A percentile compares a stretch with the other conserved stretches of the same genome.
Conservation (phyloP, 106 monocot species). For the Allium cepa region DNA sequence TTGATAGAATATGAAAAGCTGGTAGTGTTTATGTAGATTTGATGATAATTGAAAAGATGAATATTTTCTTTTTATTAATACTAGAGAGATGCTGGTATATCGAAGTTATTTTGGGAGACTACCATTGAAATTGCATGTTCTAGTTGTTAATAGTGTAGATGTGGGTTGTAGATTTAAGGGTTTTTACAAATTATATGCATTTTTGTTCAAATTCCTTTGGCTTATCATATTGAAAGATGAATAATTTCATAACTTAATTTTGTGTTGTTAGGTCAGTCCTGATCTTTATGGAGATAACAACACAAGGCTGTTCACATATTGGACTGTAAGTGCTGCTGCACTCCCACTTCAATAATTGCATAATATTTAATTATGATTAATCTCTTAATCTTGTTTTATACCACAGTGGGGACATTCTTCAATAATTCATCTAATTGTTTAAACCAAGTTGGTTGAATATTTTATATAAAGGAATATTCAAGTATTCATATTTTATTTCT, state of each 20-base stretch:
- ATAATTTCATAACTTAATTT: not conserved
- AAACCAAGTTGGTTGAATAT: not conserved
- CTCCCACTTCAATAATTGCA: not conserved
- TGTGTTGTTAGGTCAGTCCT: constrained; percentile 64
- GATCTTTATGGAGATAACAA: constrained; percentile 91
- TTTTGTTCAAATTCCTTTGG: not conserved
- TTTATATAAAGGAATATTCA: not conserved
- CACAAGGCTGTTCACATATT: constrained; percentile 93
- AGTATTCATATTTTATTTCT: too few relatives aligned
- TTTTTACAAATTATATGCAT: constrained; percentile 1
- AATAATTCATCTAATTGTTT: not conserved
- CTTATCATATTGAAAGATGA: constrained; percentile 1
- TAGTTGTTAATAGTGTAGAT: too few relatives aligned
- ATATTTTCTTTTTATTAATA: too few relatives aligned
- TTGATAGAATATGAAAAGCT: too few relatives aligned
- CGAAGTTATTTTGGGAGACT: too few relatives aligned
- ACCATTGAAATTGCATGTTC: too few relatives aligned
- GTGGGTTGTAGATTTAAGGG: too few relatives aligned
- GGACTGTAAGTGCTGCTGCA: constrained; percentile 71
- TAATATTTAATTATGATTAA: not conserved
- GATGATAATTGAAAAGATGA: too few relatives aligned
- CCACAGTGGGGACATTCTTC: constrained; percentile 6
- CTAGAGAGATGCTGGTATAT: too few relatives aligned
- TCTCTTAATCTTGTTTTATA: not conserved
- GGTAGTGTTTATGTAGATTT: too few relatives aligned